Conservation (phyloP, 2,329 filamentous ascomycete genomes). For the Beauveria sp. region DNA sequence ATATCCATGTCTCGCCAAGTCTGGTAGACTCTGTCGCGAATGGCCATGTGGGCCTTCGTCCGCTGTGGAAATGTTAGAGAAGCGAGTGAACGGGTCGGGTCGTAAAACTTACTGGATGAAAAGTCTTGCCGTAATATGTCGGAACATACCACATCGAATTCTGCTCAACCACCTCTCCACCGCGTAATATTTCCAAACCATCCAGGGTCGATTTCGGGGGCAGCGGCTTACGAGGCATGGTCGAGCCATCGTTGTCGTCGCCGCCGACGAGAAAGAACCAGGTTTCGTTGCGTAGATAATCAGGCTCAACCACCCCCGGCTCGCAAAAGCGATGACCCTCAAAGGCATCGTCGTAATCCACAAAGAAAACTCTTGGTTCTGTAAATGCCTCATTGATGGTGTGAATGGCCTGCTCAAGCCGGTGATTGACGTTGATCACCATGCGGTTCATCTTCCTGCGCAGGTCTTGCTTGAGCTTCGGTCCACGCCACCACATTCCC, state of each 20-base stretch:
- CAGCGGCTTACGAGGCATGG: constrained; percentile 16
- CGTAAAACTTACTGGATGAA: constrained; percentile 30
- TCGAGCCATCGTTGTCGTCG: constrained; percentile 26
- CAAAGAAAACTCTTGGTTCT: constrained; percentile 32
- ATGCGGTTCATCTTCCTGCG: constrained; percentile 36
- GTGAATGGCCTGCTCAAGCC: constrained; percentile 28
- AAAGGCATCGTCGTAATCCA: constrained; percentile 37
- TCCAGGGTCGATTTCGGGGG: constrained; percentile 25
- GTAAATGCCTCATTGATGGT: constrained; percentile 30
- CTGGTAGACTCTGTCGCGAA: constrained; percentile 21
- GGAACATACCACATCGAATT: constrained; percentile 40
- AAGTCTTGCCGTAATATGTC: constrained; percentile 38
- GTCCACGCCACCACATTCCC: constrained; percentile 38
- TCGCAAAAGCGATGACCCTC: constrained; percentile 40
- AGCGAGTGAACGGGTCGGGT: background rate
- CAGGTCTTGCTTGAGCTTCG: constrained; percentile 31
- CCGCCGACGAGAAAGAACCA: constrained; percentile 44
- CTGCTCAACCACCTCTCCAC: constrained; percentile 20
- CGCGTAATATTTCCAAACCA: constrained; percentile 28
- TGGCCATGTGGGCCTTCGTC: constrained; percentile 30
- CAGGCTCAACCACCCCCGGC: constrained; percentile 32
- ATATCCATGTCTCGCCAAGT: constrained; percentile 15
- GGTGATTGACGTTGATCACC: constrained; percentile 33
- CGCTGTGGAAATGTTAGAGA: constrained; percentile 17
- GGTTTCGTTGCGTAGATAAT: constrained; percentile 33